Base-by-base conservation (phyloP, 345 rosid species). In the Eucalyptus brandiana region DNA sequence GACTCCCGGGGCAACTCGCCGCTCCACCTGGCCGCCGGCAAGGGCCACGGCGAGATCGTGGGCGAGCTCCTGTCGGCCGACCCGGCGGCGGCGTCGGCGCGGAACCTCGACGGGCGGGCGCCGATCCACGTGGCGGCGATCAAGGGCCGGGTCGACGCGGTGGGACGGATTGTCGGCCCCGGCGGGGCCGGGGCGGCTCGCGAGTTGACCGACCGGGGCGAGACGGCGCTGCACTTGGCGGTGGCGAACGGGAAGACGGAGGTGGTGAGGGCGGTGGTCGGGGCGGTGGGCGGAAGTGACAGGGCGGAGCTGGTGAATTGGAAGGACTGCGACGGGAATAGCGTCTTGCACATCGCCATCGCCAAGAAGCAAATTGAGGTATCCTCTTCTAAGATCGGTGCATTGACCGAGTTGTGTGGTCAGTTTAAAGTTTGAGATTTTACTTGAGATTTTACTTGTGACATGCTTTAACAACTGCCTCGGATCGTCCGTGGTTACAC, bases 1-100 rank as follows among this genome's bases (percentile, higher is more conserved):
- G 91, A 92, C 48, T 91, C 91, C 3, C 87, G 45, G 4, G 89
- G 90, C 48, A 69, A 56, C 89, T 83, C 91, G 72, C 88, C 93
- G 48, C 93, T 92, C 67, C 93, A 92, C 92, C 85, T 92, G 15
- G 92, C 93, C 24, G 87, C 93, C 13, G 91, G 89, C 37, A 92
- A 92, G 51, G 92, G 93, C 85, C 89, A 88, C 49, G 6, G 86
- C 2, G 88, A 89, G 86, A 86, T 92, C 21, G 90, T 89, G 50
- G 34, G 62, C 21, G 45, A 17, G 28, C 80, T 92, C 87, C 72
- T 92, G 56, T 32, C 40, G 4, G 87, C n/a, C 80, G 65, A 87
- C 40, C 90, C 87, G 3, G 89, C 80, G 47, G 86, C 87, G 87
- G 89, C 89, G 37, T 54, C 47, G 51, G 88, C 60, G 40, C 48